Evolutionary conservation across 768 basidiomycete genomes (phyloP).

Genomic region (Leccinum subtestaceum): DNA sequence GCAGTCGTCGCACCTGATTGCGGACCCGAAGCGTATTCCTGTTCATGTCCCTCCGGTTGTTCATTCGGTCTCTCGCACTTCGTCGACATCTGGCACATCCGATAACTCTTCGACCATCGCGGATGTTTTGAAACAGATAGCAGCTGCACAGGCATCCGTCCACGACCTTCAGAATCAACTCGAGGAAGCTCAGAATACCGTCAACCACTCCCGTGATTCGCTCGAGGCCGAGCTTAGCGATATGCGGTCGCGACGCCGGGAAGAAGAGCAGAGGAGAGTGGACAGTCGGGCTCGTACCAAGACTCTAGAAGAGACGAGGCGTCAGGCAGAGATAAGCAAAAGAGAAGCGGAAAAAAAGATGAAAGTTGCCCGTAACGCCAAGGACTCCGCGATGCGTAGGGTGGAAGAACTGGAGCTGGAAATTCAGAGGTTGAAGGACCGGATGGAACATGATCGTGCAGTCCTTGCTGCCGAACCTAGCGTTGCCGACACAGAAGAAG

Average conservation of each 20-base stretch:
- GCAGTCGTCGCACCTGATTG: slow-evolving; percentile 19
- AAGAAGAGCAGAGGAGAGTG: slow-evolving; percentile 74
- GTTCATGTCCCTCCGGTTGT: slow-evolving; percentile 28
- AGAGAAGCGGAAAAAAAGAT: slow-evolving; percentile 89
- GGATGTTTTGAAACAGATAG: slow-evolving; percentile 75
- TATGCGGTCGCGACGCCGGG: slow-evolving; percentile 69
- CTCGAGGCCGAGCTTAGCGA: slow-evolving; percentile 75
- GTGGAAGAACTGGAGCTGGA: slow-evolving; percentile 61
- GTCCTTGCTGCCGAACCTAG: slow-evolving; percentile 45
- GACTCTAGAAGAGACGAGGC: slow-evolving; percentile 80
- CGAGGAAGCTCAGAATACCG: slow-evolving; percentile 52
- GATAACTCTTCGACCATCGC: slow-evolving; percentile 70
- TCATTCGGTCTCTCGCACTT: slow-evolving; percentile 21
- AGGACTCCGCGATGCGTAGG: slow-evolving; percentile 58
- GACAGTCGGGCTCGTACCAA: slow-evolving; percentile 87
- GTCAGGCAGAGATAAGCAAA: slow-evolving; percentile 74
- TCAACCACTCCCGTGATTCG: slow-evolving; percentile 56
- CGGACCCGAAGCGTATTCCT: slow-evolving; percentile 28
- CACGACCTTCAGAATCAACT: slow-evolving; percentile 71
- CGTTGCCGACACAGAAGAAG: slow-evolving; percentile 43
- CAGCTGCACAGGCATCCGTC: slow-evolving; percentile 56
- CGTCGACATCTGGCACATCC: slow-evolving; percentile 29
- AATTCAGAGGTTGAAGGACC: slow-evolving; percentile 53
- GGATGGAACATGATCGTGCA: slow-evolving; percentile 53
- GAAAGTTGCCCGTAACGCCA: slow-evolving; percentile 59